These are phyloP conservation scores for Solanum hybrid DNA, from an alignment of 305 asterid genomes.

Conservation along the genomic window DNA sequence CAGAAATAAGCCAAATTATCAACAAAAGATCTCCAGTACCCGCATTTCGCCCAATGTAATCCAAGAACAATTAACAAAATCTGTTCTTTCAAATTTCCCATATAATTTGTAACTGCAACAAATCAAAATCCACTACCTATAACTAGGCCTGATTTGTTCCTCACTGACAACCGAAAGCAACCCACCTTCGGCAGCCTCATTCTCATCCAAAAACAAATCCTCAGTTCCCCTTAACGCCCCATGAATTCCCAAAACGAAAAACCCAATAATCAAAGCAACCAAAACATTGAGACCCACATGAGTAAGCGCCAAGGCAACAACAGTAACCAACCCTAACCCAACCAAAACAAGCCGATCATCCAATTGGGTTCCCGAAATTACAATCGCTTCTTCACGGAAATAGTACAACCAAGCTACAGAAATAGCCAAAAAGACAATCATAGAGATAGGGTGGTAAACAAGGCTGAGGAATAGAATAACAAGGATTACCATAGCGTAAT, in stretches of 20 bases:
- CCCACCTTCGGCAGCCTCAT: slow-evolving; percentile 68
- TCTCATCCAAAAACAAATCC: slow-evolving; percentile 72
- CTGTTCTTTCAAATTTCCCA: neutral
- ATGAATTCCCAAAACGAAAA: slow-evolving; percentile 40
- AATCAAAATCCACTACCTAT: neutral
- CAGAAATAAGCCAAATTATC: neutral
- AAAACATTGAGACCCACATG: slow-evolving; percentile 57
- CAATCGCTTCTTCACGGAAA: slow-evolving; percentile 33
- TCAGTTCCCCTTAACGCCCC: slow-evolving; percentile 55
- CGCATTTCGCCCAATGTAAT: neutral
- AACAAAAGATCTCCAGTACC: neutral
- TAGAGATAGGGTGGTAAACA: slow-evolving; percentile 68
- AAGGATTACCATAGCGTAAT: slow-evolving; percentile 57
- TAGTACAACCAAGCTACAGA: slow-evolving; percentile 62
- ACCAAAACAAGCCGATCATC: slow-evolving; percentile 59
- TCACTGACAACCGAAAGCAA: slow-evolving; percentile 63
- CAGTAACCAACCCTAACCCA: slow-evolving; percentile 46
- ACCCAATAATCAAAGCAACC: slow-evolving; percentile 47
- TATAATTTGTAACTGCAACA: neutral
- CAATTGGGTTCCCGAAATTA: slow-evolving; percentile 21
- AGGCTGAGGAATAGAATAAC: slow-evolving; percentile 65
- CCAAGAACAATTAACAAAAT: neutral
- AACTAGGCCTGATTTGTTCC: slow-evolving; percentile 9
- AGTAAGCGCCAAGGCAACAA: slow-evolving; percentile 55
- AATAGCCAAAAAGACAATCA: slow-evolving; percentile 53